A percentile compares a stretch with the other conserved stretches of the same genome.
Conservation (phyloP, 83 land plant species). For the Isoetes engelmannii region DNA sequence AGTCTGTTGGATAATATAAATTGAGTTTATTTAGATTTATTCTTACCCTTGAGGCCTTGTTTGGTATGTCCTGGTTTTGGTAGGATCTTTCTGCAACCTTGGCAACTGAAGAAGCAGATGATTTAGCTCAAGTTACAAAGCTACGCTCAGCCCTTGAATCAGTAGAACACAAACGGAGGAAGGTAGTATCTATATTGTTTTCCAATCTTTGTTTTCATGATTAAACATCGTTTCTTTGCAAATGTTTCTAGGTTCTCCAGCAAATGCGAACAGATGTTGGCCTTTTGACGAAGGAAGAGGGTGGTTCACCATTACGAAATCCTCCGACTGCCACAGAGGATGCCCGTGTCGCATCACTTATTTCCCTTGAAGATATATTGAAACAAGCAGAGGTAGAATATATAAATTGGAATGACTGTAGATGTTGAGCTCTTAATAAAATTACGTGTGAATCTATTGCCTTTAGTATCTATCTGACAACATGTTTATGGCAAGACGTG, state of each 20-base stretch:
- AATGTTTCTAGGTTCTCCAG: constrained; percentile 54
- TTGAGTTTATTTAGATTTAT: background rate
- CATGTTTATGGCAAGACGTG: no score
- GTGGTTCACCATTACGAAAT: constrained; percentile 68
- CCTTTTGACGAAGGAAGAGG: constrained; percentile 68
- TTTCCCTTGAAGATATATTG: constrained; percentile 81
- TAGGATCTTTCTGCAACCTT: constrained; percentile 97
- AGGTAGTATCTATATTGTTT: constrained; percentile 36
- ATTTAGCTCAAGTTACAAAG: constrained; percentile 58
- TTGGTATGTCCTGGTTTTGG: background rate
- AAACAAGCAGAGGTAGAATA: constrained; percentile 79
- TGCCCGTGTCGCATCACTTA: constrained; percentile 87
- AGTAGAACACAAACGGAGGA: constrained; percentile 94
- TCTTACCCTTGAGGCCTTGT: background rate
- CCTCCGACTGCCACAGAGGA: constrained; percentile 95
- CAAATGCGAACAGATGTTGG: constrained; percentile 78
- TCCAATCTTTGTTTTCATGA: background rate
- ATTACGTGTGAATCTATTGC: background rate
- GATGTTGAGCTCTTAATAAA: background rate
- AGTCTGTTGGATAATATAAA: background rate
- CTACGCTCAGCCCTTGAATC: constrained; percentile 94
- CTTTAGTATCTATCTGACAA: no score
- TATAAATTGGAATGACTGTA: background rate
- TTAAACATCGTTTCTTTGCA: background rate
- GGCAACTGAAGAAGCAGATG: constrained; percentile 93